phyloP scores from a whole-genome alignment of 2,329 filamentous ascomycete species.

The Fusarium papillatum region DNA sequence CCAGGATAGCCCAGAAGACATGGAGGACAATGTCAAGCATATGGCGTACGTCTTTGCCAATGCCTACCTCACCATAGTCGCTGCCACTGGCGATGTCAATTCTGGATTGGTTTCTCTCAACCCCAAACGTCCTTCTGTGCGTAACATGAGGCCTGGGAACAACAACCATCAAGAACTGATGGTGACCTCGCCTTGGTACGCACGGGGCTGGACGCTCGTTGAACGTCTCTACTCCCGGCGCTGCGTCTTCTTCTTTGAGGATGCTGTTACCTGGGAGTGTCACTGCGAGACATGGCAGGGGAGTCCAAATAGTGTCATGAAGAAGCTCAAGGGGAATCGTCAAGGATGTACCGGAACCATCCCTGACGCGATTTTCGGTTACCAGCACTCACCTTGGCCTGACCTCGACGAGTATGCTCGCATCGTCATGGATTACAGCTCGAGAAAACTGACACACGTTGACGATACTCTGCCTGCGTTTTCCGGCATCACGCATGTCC shows the following conservation, averaged over 20 bases:
- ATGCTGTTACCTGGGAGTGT: conserved; percentile 59
- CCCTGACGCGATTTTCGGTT: conserved; percentile 51
- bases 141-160: conserved; percentile 40
- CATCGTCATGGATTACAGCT: conserved; percentile 59
- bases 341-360: conserved; percentile 50
- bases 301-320: conserved; percentile 47
- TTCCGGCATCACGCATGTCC: conserved; percentile 56
- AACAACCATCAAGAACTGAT: conserved; percentile 55
- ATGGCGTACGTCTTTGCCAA: conserved; percentile 62
- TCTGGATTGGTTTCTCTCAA: conserved; percentile 54
- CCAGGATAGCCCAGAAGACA: conserved; percentile 57
- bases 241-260: conserved; percentile 58
- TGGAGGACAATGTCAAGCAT: conserved; percentile 55
- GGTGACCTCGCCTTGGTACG: conserved; percentile 54
- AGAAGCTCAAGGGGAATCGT: conserved; percentile 48
- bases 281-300: conserved; percentile 60
- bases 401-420: conserved; percentile 61
- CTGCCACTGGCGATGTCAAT: conserved; percentile 55
- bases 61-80: conserved; percentile 59
- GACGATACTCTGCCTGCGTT: conserved; percentile 60
- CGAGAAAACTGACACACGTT: conserved; percentile 53
- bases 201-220: conserved; percentile 59
- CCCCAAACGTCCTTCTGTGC: conserved; percentile 47
- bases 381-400: conserved; percentile 58
- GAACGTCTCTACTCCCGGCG: conserved; percentile 58